Evolutionary conservation across 768 basidiomycete genomes (phyloP), one percentile per base, ranked within the genome.

Genomic region (Cantharellus anzutake): DNA sequence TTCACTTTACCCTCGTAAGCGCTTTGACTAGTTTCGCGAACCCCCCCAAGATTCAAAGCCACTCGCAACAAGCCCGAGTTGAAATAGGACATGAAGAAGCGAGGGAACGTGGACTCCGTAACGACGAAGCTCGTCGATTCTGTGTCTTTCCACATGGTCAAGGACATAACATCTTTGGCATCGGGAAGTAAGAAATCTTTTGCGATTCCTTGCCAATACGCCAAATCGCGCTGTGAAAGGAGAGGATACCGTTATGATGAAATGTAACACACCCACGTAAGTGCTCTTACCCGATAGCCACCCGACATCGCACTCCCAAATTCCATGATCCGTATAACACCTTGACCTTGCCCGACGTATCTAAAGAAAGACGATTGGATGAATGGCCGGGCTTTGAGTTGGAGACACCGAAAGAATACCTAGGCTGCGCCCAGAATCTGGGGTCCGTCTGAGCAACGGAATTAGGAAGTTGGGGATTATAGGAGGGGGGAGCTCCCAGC

Each of bases 71-170:
- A 87, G 37, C 87, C 88, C 3, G 87, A 86, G 67, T 86, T 84
- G 2, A 82, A 82, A 0, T 85, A 87, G 20, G 87, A 85, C 40
- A 86, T 77, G 72, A 89, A 87, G 71, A 90, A 90, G 37, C 86
- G 82, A 7, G 86, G 84, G 41, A 88, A 73, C 61, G 86, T 86
- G 37, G 81, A 83, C 51, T 81, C 78, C 58, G 82, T 82, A 63
- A 91, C 85, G 72, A 89, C 87, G 65, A 91, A 88, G 4, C 83
- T 83, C 66, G 87, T 90, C 40, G 86, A 86, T 66, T 89, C 88
- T 65, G 84, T 87, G 68, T 88, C 86, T 67, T 86, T 86, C 87
- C 87, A 89, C n/a, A 90, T 71, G 2, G 85, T 88, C 64, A 90
- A 75, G 68, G 81, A 85, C 79, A 89, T 80, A 52, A 78, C 70